Conservation (phyloP, 2,329 filamentous ascomycete genomes). For the Cadophora sp. region DNA sequence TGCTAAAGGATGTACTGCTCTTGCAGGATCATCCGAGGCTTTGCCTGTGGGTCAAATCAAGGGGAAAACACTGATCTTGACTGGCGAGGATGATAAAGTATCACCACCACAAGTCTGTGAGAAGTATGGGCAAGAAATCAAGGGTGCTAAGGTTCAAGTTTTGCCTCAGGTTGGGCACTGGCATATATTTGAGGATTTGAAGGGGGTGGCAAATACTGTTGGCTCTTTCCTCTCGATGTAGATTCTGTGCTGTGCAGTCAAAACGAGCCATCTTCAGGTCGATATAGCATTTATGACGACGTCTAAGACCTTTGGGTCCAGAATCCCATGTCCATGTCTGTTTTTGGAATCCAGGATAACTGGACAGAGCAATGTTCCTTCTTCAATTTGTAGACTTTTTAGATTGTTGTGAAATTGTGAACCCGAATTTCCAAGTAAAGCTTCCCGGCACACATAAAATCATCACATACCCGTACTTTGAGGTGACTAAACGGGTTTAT, state of each 20-base stretch:
- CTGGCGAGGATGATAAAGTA: conserved; percentile 54
- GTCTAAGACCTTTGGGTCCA: too few species aligned
- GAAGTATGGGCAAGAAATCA: conserved; percentile 44
- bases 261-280: too few species aligned
- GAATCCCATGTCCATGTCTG: too few species aligned
- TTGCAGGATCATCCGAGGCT: conserved; percentile 49
- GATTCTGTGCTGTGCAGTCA: background rate
- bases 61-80: conserved; percentile 50
- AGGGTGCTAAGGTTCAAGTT: conserved; percentile 43
- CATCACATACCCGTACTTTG: too few species aligned
- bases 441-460: too few species aligned
- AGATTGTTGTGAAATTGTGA: too few species aligned
- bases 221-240: conserved; percentile 18
- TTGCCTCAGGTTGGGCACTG: conserved; percentile 56
- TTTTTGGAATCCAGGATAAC: too few species aligned
- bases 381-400: too few species aligned
- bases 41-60: conserved; percentile 47
- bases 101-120: conserved; percentile 48
- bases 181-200: conserved; percentile 56
- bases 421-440: too few species aligned
- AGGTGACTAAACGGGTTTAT: too few species aligned
- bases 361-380: too few species aligned
- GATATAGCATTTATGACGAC: too few species aligned
- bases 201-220: conserved; percentile 46
- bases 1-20: conserved; percentile 59